phyloP scores from a whole-genome alignment of 352 stramenopile species.

The Globisporangium spiculum region DNA sequence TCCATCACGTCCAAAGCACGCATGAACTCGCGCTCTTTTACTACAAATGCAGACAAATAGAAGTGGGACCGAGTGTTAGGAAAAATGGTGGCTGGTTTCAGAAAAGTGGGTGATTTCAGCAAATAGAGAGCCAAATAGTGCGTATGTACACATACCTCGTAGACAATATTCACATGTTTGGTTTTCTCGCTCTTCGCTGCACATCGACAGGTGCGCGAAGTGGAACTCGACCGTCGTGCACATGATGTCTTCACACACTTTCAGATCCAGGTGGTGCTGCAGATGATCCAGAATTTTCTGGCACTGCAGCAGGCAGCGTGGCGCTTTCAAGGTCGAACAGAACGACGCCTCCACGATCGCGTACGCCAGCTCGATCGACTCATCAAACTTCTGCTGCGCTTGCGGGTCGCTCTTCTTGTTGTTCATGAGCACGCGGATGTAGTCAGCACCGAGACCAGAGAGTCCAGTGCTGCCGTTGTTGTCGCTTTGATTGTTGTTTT shows the following conservation, averaged over 20 bases:
- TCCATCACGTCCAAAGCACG: conserved; percentile 50
- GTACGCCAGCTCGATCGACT: conserved; percentile 41
- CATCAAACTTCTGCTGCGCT: conserved; percentile 34
- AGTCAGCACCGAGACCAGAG: neutral
- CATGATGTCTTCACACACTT: conserved; percentile 51
- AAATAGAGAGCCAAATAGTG: neutral
- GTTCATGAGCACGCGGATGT: conserved; percentile 14
- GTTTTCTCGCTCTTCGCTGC: conserved; percentile 29
- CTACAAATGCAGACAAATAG: conserved; percentile 8
- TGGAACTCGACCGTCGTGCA: conserved; percentile 57
- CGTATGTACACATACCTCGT: conserved; percentile 22
- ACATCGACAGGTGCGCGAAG: conserved; percentile 55
- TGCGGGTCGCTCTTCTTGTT: conserved; percentile 10
- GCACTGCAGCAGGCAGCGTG: conserved; percentile 50
- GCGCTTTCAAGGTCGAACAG: conserved; percentile 44
- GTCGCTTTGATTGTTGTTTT: neutral
- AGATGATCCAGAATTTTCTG: conserved; percentile 54
- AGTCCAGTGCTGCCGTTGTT: neutral
- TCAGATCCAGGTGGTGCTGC: conserved; percentile 56
- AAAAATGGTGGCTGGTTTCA: neutral
- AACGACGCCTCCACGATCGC: conserved; percentile 65
- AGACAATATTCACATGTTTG: conserved; percentile 57
- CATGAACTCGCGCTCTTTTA: conserved; percentile 44
- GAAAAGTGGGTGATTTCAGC: neutral
- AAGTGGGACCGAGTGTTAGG: neutral